Percentiles rank a stretch among this genome's conserved stretches.
phyloP scores from a whole-genome alignment of 1,139 yeast genomes.

The Trichomonascaceae sp. region DNA sequence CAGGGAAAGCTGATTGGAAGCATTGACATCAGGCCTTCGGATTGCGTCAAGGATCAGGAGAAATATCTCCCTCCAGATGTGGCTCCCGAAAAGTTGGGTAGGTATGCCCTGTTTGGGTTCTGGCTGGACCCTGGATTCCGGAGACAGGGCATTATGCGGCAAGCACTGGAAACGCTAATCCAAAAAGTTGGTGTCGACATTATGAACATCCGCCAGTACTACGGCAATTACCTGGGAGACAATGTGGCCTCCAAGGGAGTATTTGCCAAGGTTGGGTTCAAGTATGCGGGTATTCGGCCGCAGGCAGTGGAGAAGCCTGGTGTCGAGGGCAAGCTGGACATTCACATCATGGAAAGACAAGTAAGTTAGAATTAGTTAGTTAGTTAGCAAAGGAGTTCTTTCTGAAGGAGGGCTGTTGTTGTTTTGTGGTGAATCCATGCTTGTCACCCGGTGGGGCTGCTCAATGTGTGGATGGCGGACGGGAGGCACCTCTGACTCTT shows the following conservation, averaged over 20 bases:
- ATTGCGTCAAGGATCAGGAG: constrained; percentile 1
- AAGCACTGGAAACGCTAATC: constrained; percentile 8
- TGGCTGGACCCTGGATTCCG: constrained; percentile 13
- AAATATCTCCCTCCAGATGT: constrained; percentile 3
- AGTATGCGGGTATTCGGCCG: background rate
- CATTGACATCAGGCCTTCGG: constrained; percentile 7
- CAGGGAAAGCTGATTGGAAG: constrained; percentile 6
- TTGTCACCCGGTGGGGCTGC: no score
- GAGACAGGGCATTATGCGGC: constrained; percentile 11
- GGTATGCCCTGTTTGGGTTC: constrained; percentile 12
- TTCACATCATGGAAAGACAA: background rate
- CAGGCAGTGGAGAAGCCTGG: background rate
- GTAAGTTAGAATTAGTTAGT: no score
- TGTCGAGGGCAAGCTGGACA: background rate
- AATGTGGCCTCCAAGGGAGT: constrained; percentile 7
- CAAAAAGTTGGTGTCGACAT: constrained; percentile 8
- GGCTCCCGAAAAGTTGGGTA: constrained; percentile 4
- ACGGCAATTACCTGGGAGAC: constrained; percentile 10
- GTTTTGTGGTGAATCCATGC: no score
- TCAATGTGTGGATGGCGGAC: no score
- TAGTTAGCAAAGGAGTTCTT: no score
- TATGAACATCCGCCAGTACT: constrained; percentile 8
- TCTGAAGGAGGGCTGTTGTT: no score
- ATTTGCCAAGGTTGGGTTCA: constrained; percentile 13
- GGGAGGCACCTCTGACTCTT: no score